Conservation (phyloP, 805 yeast genomes). For the Yarrowia phangngaensis region DNA sequence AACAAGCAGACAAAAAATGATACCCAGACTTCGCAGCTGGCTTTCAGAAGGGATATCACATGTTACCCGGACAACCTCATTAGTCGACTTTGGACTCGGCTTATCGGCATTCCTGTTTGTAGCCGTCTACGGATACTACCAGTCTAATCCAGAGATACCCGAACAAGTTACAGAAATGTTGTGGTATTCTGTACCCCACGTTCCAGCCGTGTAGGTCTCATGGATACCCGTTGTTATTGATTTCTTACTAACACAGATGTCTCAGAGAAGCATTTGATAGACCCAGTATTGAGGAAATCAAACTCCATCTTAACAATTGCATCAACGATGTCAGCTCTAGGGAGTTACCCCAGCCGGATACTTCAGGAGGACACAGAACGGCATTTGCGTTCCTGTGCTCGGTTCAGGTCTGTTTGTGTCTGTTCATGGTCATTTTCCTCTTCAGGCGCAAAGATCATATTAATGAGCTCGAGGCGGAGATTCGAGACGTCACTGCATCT, state of each 20-base stretch:
- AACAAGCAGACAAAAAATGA: too few relatives aligned
- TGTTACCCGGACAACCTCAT: conserved; percentile 17
- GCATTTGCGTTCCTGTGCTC: conserved; percentile 14
- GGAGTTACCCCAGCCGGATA: too few relatives aligned
- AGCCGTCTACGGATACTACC: conserved; percentile 18
- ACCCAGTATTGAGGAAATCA: conserved; percentile 5
- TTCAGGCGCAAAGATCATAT: conserved; percentile 7
- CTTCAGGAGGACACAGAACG: conserved; percentile 7
- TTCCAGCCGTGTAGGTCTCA: conserved; percentile 23
- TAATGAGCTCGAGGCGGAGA: conserved; percentile 10
- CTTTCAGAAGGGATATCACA: too few relatives aligned
- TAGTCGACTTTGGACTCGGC: conserved; percentile 20
- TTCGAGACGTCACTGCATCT: conserved; percentile 17
- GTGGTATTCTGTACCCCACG: conserved; percentile 17
- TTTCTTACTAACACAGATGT: conserved; percentile 15
- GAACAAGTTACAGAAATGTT: not conserved
- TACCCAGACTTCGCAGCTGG: too few relatives aligned
- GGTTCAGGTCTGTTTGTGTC: conserved; percentile 11
- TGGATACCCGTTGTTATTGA: not conserved
- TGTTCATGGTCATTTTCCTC: conserved; percentile 21
- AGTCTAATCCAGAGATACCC: not conserved
- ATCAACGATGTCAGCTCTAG: conserved; percentile 4
- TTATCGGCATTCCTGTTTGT: conserved; percentile 16
- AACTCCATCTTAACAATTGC: conserved; percentile 17
- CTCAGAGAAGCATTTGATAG: conserved; percentile 22